Evolutionary conservation across 768 basidiomycete genomes (phyloP).

Genomic region (Mrakia frigida): DNA sequence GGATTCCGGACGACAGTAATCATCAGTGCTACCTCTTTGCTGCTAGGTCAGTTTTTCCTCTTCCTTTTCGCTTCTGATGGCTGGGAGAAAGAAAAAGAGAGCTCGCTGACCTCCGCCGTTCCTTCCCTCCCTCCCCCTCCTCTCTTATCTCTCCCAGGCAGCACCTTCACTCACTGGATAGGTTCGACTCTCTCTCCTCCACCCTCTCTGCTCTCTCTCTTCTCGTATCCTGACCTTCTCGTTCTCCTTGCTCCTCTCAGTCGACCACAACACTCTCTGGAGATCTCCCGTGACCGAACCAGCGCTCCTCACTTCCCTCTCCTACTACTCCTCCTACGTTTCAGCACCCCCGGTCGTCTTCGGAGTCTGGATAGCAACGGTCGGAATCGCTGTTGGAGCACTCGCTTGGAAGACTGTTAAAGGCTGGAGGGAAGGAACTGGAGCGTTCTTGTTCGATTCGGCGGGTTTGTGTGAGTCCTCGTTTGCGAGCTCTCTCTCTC

Average conservation of each 20-base stretch:
- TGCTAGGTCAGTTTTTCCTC: conserved; percentile 58
- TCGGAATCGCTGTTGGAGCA: conserved; percentile 36
- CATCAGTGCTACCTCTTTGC: conserved; percentile 18
- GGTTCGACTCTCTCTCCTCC: conserved; percentile 81
- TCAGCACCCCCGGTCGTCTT: conserved; percentile 35
- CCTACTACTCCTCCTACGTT: conserved; percentile 42
- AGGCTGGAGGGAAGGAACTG: conserved; percentile 35
- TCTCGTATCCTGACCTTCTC: too few species aligned
- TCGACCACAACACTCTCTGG: conserved; percentile 45
- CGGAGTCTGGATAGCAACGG: conserved; percentile 38
- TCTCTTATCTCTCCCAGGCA: conserved; percentile 3
- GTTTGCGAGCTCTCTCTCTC: conserved; percentile 5
- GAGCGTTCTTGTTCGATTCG: conserved; percentile 44
- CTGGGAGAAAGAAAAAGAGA: conserved; percentile 72
- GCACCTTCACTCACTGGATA: conserved; percentile 59
- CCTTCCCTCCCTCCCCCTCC: background rate
- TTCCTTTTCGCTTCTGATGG: conserved; percentile 70
- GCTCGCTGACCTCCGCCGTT: background rate
- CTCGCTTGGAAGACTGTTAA: conserved; percentile 38
- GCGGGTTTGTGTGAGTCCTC: conserved; percentile 42
- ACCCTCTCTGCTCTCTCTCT: background rate
- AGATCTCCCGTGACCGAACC: conserved; percentile 40
- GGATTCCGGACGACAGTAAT: conserved; percentile 15
- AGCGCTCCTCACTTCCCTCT: conserved; percentile 39
- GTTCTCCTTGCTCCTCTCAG: conserved; percentile 26